Base-by-base conservation (phyloP, 768 basidiomycete genomes). In the Auriscalpium orientale region DNA sequence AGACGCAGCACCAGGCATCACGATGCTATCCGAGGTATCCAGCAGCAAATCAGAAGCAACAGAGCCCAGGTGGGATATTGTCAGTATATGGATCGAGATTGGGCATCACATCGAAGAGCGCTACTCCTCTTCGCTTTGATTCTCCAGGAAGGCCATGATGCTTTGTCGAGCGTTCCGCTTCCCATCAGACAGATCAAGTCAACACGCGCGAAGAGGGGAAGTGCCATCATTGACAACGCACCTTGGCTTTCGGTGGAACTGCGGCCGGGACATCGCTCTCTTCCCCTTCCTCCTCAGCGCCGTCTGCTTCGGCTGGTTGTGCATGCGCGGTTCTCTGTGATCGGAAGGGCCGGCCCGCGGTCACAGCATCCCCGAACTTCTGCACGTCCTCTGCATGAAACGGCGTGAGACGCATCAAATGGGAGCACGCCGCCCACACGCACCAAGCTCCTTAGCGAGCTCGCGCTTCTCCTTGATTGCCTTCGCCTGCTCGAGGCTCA, bases 401-500 rank as follows among this genome's bases (percentile, higher is more conserved):
- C 38, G 15, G 48, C 51, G 40, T 43, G 40, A 13, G 40, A 43
- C 12, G 3, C 18, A 21, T 47, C 28, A 47, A 28, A 45, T 13
- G 48, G 55, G 34, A 21, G 21, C 13, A 3, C 7, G 4, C 28
- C 28, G 28, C 28, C 7, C 2, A 28, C 28, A 75, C 81, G 35
- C 61, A 94, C 91, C 79, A 18, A 93, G 76, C 65, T 94, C 91
- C 57, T 89, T 75, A 21, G 80, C 85, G 7, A 91, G 67, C 66
- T 94, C 94, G 46, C 91, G 75, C 64, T 80, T 80, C 67, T 75
- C 80, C 58, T 78, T 86, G 62, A 95, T 87, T 3, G 74, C 72
- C 62, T 81, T 89, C 4, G 92, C 93, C 70, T 94, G 87, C 53
- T 90, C 91, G 64, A 91, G 63, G 58, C 82, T 92, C 64, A 84